phyloP scores from a whole-genome alignment of 352 stramenopile species.

The Phytophthora vignae region DNA sequence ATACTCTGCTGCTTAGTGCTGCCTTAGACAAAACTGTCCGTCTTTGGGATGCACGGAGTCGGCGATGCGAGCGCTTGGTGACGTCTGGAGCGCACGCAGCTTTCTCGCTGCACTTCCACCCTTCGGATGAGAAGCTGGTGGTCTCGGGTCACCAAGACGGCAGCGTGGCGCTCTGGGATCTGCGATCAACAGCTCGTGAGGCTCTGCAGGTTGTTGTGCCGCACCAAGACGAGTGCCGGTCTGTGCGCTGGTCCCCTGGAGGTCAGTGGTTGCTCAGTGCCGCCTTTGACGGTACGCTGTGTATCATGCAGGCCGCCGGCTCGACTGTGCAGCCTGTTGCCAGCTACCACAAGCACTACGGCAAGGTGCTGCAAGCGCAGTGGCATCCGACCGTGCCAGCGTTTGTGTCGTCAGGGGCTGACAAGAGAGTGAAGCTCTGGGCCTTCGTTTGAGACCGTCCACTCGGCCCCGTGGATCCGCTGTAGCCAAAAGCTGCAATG shows the following conservation, averaged over 20 bases:
- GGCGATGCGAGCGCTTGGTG: constrained; percentile 61
- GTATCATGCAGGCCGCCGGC: constrained; percentile 36
- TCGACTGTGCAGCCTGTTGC: constrained; percentile 48
- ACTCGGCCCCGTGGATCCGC: background rate
- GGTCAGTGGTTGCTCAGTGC: constrained; percentile 68
- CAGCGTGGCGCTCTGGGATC: constrained; percentile 68
- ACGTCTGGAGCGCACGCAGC: constrained; percentile 39
- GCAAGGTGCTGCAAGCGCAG: constrained; percentile 72
- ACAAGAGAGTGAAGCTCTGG: constrained; percentile 79
- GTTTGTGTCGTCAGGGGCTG: constrained; percentile 66
- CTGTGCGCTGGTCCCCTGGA: constrained; percentile 65
- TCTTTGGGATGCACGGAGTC: constrained; percentile 72
- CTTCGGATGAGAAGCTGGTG: constrained; percentile 35
- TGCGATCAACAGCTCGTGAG: constrained; percentile 40
- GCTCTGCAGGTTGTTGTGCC: constrained; percentile 41
- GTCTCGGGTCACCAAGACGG: constrained; percentile 73
- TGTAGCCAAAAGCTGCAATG: constrained; percentile 25
- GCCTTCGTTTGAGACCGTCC: constrained; percentile 40
- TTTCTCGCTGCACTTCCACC: constrained; percentile 62
- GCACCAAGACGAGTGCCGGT: constrained; percentile 69
- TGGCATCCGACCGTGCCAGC: constrained; percentile 69
- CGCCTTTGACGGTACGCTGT: constrained; percentile 71
- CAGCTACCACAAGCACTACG: constrained; percentile 64
- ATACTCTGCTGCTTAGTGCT: constrained; percentile 44
- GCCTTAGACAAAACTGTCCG: constrained; percentile 69